phyloP scores from a whole-genome alignment of 1,284 basidiomycete species.

The Ceratobasidium sp. region DNA sequence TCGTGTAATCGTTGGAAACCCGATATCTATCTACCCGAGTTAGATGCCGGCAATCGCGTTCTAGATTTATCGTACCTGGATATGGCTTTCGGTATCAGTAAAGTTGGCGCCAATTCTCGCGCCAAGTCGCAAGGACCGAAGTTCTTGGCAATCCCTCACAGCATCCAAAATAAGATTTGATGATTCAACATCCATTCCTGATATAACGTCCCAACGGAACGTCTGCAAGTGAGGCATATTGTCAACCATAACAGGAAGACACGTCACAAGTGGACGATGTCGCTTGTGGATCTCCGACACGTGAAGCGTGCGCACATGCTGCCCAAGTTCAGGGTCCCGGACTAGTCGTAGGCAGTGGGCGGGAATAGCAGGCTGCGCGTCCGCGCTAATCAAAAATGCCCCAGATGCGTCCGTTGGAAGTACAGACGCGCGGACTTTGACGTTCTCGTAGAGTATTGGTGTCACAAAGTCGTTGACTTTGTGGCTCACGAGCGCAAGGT shows the following conservation, averaged over 20 bases:
- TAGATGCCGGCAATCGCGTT: not conserved
- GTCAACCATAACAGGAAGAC: slow-evolving; percentile 37
- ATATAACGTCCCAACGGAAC: slow-evolving; percentile 37
- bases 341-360: slow-evolving; percentile 29
- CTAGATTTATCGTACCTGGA: slow-evolving; percentile 1
- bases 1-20: slow-evolving; percentile 28
- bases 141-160: slow-evolving; percentile 14
- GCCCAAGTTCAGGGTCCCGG: slow-evolving; percentile 30
- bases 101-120: slow-evolving; percentile 31
- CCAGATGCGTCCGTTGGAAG: slow-evolving; percentile 35
- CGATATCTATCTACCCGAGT: slow-evolving; percentile 3
- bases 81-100: slow-evolving; percentile 15
- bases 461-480: slow-evolving; percentile 40
- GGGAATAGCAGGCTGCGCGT: slow-evolving; percentile 35
- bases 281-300: slow-evolving; percentile 39
- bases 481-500: slow-evolving; percentile 32
- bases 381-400: slow-evolving; percentile 30
- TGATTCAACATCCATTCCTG: slow-evolving; percentile 31
- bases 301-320: slow-evolving; percentile 36
- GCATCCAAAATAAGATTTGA: slow-evolving; percentile 36
- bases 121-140: slow-evolving; percentile 24
- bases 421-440: slow-evolving; percentile 17
- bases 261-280: slow-evolving; percentile 39
- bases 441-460: slow-evolving; percentile 32
- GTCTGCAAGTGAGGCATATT: slow-evolving; percentile 27